phyloP scores from a whole-genome alignment of 2,329 filamentous ascomycete genomes.

The Plenodomus biglobosus region DNA sequence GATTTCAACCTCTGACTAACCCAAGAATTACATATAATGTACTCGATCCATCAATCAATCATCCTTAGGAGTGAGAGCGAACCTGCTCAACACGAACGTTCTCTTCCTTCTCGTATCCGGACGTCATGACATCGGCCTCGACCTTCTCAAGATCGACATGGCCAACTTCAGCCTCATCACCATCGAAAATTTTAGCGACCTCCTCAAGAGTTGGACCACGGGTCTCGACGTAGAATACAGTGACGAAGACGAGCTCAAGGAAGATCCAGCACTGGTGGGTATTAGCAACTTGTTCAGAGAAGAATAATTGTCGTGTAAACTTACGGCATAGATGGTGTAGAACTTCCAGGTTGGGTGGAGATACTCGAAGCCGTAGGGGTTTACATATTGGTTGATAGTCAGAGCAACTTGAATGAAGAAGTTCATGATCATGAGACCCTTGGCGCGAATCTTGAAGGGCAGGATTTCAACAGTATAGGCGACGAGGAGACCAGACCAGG shows the following conservation, averaged over 20 bases:
- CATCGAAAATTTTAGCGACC: conserved; percentile 70
- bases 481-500: conserved; percentile 58
- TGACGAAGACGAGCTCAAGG: conserved; percentile 63
- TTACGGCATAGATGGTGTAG: conserved; percentile 65
- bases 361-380: conserved; percentile 64
- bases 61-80: too few species aligned
- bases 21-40: too few species aligned
- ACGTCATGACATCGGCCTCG: conserved; percentile 15
- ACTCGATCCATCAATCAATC: too few species aligned
- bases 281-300: conserved; percentile 8
- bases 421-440: conserved; percentile 57
- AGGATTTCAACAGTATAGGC: conserved; percentile 53
- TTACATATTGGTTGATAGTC: conserved; percentile 59
- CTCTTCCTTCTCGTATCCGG: conserved; percentile 31
- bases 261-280: conserved; percentile 56
- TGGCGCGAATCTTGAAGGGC: conserved; percentile 49
- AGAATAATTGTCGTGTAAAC: conserved; percentile 13
- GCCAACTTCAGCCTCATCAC: conserved; percentile 55
- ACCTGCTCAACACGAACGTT: conserved; percentile 20
- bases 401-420: conserved; percentile 62
- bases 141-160: conserved; percentile 30
- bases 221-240: conserved; percentile 70
- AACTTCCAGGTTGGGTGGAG: conserved; percentile 62
- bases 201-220: conserved; percentile 71
- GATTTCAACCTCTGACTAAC: too few species aligned